Evolutionary conservation across 1,139 yeast species (phyloP).

Genomic region (Yamadazyma songkhlaensis): DNA sequence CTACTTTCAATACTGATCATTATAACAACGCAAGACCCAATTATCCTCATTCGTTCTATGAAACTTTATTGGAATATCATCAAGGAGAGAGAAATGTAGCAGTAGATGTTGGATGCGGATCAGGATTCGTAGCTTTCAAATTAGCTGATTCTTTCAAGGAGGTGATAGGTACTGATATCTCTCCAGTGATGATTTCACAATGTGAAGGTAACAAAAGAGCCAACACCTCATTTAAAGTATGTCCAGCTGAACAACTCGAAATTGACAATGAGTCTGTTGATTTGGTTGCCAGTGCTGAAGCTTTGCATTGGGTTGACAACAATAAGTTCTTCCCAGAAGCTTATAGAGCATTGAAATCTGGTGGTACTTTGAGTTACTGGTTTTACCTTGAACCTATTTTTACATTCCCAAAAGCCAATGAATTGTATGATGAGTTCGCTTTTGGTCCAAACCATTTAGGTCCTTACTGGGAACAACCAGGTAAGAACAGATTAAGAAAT

Average conservation of each 20-base stretch:
- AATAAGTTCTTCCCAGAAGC: constrained; percentile 50
- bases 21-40: constrained; percentile 38
- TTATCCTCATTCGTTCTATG: constrained; percentile 34
- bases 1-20: constrained; percentile 31
- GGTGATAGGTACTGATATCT: constrained; percentile 70
- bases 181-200: constrained; percentile 57
- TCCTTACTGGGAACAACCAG: constrained; percentile 75
- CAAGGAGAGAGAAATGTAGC: constrained; percentile 27
- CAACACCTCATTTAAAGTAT: constrained; percentile 24
- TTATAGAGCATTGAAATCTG: constrained; percentile 46
- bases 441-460: constrained; percentile 47
- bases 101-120: constrained; percentile 81
- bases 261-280: constrained; percentile 41
- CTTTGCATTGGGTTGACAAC: constrained; percentile 76
- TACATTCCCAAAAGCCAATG: constrained; percentile 37
- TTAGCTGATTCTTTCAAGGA: constrained; percentile 41
- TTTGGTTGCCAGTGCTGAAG: constrained; percentile 71
- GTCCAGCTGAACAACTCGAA: constrained; percentile 29
- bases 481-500: constrained; percentile 50
- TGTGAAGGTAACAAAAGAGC: constrained; percentile 26
- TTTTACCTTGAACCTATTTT: constrained; percentile 72
- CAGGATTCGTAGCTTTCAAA: constrained; percentile 72
- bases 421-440: constrained; percentile 32
- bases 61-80: constrained; percentile 30
- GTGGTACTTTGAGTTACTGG: constrained; percentile 74